Percentiles rank a stretch among this genome's conserved stretches.
Evolutionary conservation across 2,329 filamentous ascomycete genomes (phyloP).

Genomic region (Podosphaera xanthii): DNA sequence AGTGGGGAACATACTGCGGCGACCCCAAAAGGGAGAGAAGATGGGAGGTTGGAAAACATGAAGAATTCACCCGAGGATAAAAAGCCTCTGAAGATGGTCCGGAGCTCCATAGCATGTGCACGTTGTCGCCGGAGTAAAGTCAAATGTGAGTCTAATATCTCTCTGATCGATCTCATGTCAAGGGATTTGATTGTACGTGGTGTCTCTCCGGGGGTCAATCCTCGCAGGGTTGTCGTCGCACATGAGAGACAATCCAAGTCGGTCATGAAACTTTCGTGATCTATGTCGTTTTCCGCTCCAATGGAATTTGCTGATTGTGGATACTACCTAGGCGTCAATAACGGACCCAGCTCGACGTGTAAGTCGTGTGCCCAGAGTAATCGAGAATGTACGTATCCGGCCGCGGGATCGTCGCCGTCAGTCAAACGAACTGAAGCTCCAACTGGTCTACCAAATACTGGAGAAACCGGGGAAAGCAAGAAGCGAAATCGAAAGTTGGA

Average conservation of each 20-base stretch:
- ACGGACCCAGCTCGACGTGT: slow-evolving; percentile 47
- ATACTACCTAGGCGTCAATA: slow-evolving; percentile 25
- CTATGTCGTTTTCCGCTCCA: background rate
- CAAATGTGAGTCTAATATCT: slow-evolving; percentile 37
- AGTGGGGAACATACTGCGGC: slow-evolving; percentile 9
- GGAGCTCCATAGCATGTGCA: slow-evolving; percentile 59
- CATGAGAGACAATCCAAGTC: too few species aligned
- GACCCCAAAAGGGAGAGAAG: slow-evolving; percentile 9
- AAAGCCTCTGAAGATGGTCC: slow-evolving; percentile 30
- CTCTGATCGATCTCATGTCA: background rate
- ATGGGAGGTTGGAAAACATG: slow-evolving; percentile 11
- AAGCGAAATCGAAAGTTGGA: slow-evolving; percentile 17
- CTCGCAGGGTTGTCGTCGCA: background rate
- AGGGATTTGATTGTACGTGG: background rate
- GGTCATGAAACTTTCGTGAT: too few species aligned
- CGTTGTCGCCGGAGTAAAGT: slow-evolving; percentile 63
- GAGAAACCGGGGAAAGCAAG: slow-evolving; percentile 25
- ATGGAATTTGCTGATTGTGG: slow-evolving; percentile 3
- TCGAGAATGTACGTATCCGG: slow-evolving; percentile 50
- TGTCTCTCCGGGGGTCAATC: background rate
- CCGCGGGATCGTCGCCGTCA: slow-evolving; percentile 19
- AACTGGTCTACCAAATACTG: slow-evolving; percentile 12
- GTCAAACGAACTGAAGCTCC: slow-evolving; percentile 13
- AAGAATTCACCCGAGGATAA: slow-evolving; percentile 20
- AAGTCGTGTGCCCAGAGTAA: slow-evolving; percentile 50